phyloP scores from a whole-genome alignment of 805 yeast genomes.

The Komagataella ulmi region DNA sequence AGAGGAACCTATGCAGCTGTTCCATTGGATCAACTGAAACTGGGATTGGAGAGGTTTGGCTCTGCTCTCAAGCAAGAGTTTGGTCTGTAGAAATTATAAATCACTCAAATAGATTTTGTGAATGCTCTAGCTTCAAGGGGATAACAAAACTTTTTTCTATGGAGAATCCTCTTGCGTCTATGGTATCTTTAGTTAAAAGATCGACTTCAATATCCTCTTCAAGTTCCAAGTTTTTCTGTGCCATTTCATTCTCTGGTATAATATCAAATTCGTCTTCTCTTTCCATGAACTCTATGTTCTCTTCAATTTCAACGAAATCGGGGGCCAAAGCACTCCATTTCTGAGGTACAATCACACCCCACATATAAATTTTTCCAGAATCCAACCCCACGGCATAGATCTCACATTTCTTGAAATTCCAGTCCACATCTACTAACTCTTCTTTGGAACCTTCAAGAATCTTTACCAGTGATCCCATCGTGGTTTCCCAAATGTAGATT shows the following conservation, averaged over 20 bases:
- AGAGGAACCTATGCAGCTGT: constrained; percentile 89
- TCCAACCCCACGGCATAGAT: constrained; percentile 81
- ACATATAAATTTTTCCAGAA: constrained; percentile 66
- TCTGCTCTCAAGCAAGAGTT: constrained; percentile 46
- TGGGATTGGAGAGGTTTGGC: constrained; percentile 59
- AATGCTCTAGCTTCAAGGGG: constrained; percentile 24
- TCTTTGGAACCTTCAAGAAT: constrained; percentile 87
- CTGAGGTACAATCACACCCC: constrained; percentile 77
- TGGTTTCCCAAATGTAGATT: constrained; percentile 85
- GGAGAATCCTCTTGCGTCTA: constrained; percentile 64
- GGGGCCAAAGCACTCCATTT: constrained; percentile 97
- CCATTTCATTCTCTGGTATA: constrained; percentile 50
- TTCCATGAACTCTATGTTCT: constrained; percentile 78
- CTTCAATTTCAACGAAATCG: constrained; percentile 89
- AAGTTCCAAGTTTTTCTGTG: constrained; percentile 44
- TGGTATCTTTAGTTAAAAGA: constrained; percentile 45
- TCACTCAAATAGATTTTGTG: neutral
- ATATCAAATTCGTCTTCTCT: constrained; percentile 87
- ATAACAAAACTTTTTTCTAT: constrained; percentile 45
- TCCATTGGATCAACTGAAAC: constrained; percentile 45
- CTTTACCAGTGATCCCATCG: constrained; percentile 76
- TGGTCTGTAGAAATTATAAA: constrained; percentile 13
- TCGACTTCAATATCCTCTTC: constrained; percentile 56
- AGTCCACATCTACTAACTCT: constrained; percentile 73
- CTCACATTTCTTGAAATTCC: constrained; percentile 67